Evolutionary conservation across 495 filamentous ascomycete genomes (phyloP), one percentile per base, ranked within the genome.

Genomic region (Echria macrotheca): DNA sequence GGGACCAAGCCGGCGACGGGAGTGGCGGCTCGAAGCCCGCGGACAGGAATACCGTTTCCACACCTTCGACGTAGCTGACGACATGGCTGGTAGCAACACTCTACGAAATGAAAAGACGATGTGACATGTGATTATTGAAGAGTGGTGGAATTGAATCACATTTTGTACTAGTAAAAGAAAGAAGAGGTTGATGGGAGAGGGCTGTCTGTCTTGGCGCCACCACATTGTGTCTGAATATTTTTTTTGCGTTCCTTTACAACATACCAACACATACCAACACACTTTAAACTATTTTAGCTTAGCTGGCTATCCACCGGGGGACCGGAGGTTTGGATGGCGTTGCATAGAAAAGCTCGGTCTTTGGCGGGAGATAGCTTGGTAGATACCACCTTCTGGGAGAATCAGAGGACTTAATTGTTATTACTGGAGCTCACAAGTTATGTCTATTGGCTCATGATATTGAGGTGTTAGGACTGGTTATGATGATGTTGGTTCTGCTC

Each of bases 161-260:
- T 31, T 17, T 41, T 41, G 38, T 41, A 41, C 38, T 21, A 41
- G 38, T 41, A 41, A n/a, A n/a, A n/a, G n/a, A n/a, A n/a, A n/a
- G n/a, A n/a, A n/a, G n/a, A n/a, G n/a, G 38, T 24, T 41, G 11
- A 22, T 8, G 12, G 9, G 18, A 6, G 38, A 24, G 9, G 22
- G 38, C 21, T 40, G 5, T 5, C 6, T 21, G 28, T 31, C 28
- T 41, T 41, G 7, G 4, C 7, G 35, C 17, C 5, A 12, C 37
- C 19, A 41, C 38, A 25, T 7, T 41, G 10, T 17, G 35, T 41
- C 38, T n/a, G 38, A 25, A 24, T 41, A 41, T 41, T 41, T 17
- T n/a, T 14, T 21, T 22, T 25, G 38, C 17, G n/a, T n/a, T n/a
- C n/a, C n/a, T n/a, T n/a, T 19, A 19, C 14, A 37, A 4, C 35